These are phyloP conservation scores for Aaosphaeria pasadenensis DNA, from an alignment of 2,329 filamentous ascomycete species.

Conservation along the genomic window DNA sequence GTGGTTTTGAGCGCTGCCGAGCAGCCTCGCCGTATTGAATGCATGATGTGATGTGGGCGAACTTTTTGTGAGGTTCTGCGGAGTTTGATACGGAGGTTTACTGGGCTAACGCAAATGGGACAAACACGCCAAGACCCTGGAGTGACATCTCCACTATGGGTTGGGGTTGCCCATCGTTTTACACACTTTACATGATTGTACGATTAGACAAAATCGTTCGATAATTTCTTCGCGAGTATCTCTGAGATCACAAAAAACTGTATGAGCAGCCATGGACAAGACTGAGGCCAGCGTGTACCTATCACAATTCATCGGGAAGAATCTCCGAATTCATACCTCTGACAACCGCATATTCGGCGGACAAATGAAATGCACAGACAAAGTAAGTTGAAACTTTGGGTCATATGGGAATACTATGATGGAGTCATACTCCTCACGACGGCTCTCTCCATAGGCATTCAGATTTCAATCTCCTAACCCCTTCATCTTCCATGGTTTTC, in stretches of 20 bases:
- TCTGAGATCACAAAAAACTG: neutral
- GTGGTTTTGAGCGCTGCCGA: too few relatives aligned
- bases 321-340: constrained; percentile 72
- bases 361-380: constrained; percentile 90
- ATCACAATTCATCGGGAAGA: constrained; percentile 69
- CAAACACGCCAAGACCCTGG: constrained; percentile 23
- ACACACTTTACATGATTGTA: neutral
- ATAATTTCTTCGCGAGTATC: neutral
- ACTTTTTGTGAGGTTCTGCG: neutral
- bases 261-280: constrained; percentile 44
- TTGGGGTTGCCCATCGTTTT: neutral
- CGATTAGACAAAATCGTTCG: neutral
- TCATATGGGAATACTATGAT: too few relatives aligned
- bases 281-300: constrained; percentile 57
- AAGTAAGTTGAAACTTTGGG: constrained; percentile 51
- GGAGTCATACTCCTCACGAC: too few relatives aligned
- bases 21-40: too few relatives aligned
- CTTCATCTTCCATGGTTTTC: neutral
- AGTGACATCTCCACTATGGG: neutral
- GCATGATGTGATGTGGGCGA: neutral
- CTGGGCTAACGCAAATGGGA: constrained; percentile 11
- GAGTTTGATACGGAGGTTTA: too few relatives aligned
- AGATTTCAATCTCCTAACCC: neutral
- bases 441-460: too few relatives aligned
- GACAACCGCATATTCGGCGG: constrained; percentile 89